Evolutionary conservation across 1,284 basidiomycete species (phyloP).

Genomic region (Pascua sp.): DNA sequence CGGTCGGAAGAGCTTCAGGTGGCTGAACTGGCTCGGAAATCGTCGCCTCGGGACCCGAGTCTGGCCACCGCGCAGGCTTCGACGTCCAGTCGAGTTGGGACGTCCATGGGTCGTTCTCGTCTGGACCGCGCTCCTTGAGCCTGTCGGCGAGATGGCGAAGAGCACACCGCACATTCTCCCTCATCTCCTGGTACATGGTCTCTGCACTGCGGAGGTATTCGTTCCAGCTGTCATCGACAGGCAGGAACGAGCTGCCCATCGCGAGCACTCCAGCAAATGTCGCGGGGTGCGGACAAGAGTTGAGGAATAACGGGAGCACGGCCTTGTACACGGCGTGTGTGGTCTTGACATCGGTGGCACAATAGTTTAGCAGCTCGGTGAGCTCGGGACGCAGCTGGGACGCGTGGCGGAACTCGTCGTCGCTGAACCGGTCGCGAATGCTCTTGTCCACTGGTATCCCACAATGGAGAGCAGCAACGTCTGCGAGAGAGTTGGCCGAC

Average conservation of each 20-base stretch:
- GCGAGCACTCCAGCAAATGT: constrained; percentile 86
- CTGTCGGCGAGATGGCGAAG: constrained; percentile 61
- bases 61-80: constrained; percentile 66
- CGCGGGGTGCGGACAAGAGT: constrained; percentile 85
- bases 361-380: constrained; percentile 79
- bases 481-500: constrained; percentile 84
- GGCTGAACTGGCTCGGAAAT: too few relatives aligned
- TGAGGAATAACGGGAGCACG: constrained; percentile 79
- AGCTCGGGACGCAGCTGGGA: constrained; percentile 65
- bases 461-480: constrained; percentile 88
- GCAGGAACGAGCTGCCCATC: constrained; percentile 89
- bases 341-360: constrained; percentile 75
- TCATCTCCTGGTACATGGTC: constrained; percentile 68
- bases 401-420: constrained; percentile 41
- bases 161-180: constrained; percentile 68
- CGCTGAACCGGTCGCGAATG: constrained; percentile 69
- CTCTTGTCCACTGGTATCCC: constrained; percentile 76
- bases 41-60: constrained; percentile 5
- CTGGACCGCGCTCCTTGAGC: constrained; percentile 54
- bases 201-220: constrained; percentile 76
- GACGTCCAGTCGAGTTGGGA: constrained; percentile 93
- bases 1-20: too few relatives aligned
- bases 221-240: constrained; percentile 87
- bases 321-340: constrained; percentile 79
- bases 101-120: constrained; percentile 74